A percentile compares a stretch with the other conserved stretches of the same genome.
These are phyloP conservation scores for Aspergillus tanneri DNA, from an alignment of 2,329 filamentous ascomycete genomes.

Conservation along the genomic window DNA sequence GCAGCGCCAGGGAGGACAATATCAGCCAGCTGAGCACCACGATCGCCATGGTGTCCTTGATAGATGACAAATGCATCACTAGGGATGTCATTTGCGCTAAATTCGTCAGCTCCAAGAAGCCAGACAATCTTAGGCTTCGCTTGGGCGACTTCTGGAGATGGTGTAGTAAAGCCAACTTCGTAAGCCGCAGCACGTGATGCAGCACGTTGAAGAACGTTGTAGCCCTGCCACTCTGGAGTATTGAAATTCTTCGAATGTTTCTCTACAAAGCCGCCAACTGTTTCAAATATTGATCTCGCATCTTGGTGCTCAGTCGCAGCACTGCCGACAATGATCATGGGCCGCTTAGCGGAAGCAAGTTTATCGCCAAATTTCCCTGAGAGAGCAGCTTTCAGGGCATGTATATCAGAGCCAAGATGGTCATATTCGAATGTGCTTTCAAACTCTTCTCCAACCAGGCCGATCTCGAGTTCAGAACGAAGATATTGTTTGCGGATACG, in stretches of 20 bases:
- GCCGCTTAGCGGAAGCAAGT: constrained; percentile 79
- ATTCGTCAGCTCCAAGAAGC: constrained; percentile 93
- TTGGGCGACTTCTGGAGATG: constrained; percentile 75
- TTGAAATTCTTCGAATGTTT: constrained; percentile 88
- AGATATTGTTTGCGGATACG: constrained; percentile 98
- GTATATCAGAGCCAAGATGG: constrained; percentile 77
- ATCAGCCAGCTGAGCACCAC: constrained; percentile 87
- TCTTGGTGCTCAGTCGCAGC: constrained; percentile 88
- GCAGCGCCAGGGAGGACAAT: constrained; percentile 90
- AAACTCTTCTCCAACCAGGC: constrained; percentile 84
- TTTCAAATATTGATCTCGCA: constrained; percentile 90
- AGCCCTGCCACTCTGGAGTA: constrained; percentile 92
- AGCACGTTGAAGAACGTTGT: constrained; percentile 91
- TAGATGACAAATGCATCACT: constrained; percentile 97
- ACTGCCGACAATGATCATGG: constrained; percentile 96
- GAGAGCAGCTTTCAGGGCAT: constrained; percentile 79
- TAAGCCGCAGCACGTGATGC: constrained; percentile 91
- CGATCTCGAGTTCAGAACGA: constrained; percentile 89
- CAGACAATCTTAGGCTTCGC: constrained; percentile 93
- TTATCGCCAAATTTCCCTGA: constrained; percentile 90
- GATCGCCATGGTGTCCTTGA: constrained; percentile 96
- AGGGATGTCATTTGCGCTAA: constrained; percentile 79
- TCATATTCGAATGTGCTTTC: constrained; percentile 95
- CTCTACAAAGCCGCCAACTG: constrained; percentile 84
- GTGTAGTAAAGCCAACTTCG: constrained; percentile 90